These are phyloP conservation scores for Scheffersomyces stambukii DNA, from an alignment of 1,139 yeast genomes.

Conservation along the genomic window DNA sequence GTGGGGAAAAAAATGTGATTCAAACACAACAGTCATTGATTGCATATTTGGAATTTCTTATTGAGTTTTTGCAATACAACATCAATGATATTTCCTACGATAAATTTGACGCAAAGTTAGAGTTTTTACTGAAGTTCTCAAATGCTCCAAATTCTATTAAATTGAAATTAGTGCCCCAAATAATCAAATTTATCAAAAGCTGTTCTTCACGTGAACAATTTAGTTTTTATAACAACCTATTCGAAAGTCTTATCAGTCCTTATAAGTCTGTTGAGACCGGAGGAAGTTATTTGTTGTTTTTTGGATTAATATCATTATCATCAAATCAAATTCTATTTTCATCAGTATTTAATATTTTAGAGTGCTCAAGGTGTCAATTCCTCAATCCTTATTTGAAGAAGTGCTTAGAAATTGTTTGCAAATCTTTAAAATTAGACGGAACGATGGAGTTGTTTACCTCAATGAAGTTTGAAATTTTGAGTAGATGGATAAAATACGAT, in stretches of 20 bases:
- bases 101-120: no score
- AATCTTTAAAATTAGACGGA: conserved; percentile 9
- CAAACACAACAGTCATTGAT: conserved; percentile 17
- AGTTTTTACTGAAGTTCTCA: no score
- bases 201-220: no score
- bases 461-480: conserved; percentile 28
- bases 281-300: conserved; percentile 35
- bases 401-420: conserved; percentile 21
- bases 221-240: conserved; percentile 29
- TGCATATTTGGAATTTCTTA: conserved; percentile 17
- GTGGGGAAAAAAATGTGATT: conserved; percentile 25
- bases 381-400: conserved; percentile 26
- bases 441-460: conserved; percentile 23
- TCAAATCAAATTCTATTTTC: conserved; percentile 26
- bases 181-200: no score
- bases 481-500: conserved; percentile 38
- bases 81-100: conserved; percentile 7
- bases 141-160: no score
- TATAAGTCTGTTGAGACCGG: conserved; percentile 35
- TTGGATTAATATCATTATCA: conserved; percentile 24
- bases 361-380: conserved; percentile 29
- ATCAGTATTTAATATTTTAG: conserved; percentile 39
- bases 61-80: conserved; percentile 9
- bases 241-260: conserved; percentile 28
- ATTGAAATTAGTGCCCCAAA: no score